phyloP scores from a whole-genome alignment of 2,329 filamentous ascomycete genomes.

The Didymella glomerata region DNA sequence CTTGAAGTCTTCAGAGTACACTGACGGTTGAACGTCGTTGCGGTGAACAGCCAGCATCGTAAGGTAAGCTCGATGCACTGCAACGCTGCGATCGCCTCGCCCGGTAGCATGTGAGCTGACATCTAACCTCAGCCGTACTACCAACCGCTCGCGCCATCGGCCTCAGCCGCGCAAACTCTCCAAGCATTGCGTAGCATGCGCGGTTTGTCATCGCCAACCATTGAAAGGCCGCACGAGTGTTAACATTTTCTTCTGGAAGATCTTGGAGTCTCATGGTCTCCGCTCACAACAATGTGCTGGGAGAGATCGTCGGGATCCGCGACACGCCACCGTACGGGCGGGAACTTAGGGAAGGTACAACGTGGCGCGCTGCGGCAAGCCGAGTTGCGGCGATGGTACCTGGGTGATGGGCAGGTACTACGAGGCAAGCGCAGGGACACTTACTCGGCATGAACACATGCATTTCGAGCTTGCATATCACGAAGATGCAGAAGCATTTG shows the following conservation, averaged over 20 bases:
- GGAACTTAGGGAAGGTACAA: background rate
- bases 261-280: too few species aligned
- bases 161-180: background rate
- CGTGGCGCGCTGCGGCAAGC: constrained; percentile 2
- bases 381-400: constrained; percentile 14
- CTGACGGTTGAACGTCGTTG: background rate
- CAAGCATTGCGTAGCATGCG: background rate
- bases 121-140: constrained; percentile 8
- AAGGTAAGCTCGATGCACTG: constrained; percentile 1
- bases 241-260: background rate
- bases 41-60: constrained; percentile 2
- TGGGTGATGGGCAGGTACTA: constrained; percentile 21
- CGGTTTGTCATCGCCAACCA: background rate
- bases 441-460: constrained; percentile 1
- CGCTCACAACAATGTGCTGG: background rate
- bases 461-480: background rate
- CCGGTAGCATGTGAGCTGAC: background rate
- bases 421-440: constrained; percentile 8
- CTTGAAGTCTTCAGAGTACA: too few species aligned
- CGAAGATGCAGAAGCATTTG: background rate
- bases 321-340: background rate
- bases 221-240: background rate
- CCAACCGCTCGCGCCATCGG: background rate
- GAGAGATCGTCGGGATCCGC: constrained; percentile 14
- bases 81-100: background rate